phyloP scores from a whole-genome alignment of 257 asterid species.

The Plantago ovata region DNA sequence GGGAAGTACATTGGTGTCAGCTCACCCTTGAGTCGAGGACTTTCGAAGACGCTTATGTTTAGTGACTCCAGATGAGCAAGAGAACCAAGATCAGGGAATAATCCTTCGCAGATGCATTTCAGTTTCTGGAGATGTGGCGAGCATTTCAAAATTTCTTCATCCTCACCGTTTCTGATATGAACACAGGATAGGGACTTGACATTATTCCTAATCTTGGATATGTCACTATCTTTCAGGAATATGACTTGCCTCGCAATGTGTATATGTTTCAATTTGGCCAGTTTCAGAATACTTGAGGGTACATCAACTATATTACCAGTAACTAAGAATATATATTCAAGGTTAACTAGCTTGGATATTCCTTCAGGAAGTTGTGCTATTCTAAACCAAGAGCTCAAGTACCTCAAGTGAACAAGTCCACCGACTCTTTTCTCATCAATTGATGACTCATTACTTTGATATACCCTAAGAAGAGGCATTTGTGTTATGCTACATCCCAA shows the following conservation, averaged over 20 bases:
- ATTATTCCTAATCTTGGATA: not conserved
- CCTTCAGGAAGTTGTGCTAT: not conserved
- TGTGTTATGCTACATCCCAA: not conserved
- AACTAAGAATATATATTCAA: slow-evolving; percentile 8
- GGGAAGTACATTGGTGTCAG: too few species aligned
- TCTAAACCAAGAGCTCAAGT: not conserved
- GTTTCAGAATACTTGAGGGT: slow-evolving; percentile 2
- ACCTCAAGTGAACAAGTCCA: too few species aligned
- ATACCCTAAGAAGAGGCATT: slow-evolving; percentile 4
- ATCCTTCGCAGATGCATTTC: not conserved
- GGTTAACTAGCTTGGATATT: slow-evolving; percentile 7
- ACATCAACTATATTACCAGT: not conserved
- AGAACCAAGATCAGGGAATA: slow-evolving; percentile 3
- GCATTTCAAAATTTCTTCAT: slow-evolving; percentile 9
- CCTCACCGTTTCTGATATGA: not conserved
- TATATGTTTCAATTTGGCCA: slow-evolving; percentile 17
- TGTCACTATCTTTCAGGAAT: not conserved
- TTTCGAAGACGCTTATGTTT: not conserved
- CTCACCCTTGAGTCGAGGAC: not conserved
- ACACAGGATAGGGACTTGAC: not conserved
- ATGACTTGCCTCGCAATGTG: not conserved
- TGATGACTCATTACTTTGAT: not conserved
- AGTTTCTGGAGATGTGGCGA: slow-evolving; percentile 13
- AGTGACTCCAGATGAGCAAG: slow-evolving; percentile 12
- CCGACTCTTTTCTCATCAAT: slow-evolving; percentile 5